Conservation (phyloP, 108 stramenopile species). For the Cyclotella cryptica region DNA sequence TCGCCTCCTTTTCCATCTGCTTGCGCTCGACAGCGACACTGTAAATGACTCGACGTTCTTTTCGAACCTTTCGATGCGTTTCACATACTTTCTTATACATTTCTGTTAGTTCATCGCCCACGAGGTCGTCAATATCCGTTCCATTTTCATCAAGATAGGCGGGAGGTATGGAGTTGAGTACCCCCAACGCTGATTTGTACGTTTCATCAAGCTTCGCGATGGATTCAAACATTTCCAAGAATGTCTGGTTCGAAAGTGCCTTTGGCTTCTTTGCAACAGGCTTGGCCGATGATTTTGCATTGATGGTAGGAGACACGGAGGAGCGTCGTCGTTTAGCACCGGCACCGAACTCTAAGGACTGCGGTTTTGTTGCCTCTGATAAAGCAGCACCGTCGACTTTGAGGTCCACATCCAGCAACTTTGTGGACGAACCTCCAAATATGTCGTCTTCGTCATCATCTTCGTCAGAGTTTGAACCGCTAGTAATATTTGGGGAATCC, state of each 20-base stretch:
- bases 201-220: constrained; percentile 37
- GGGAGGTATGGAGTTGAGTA: constrained; percentile 35
- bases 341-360: constrained; percentile 16
- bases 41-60: constrained; percentile 62
- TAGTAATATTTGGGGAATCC: constrained; percentile 17
- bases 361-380: constrained; percentile 19
- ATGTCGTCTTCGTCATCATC: constrained; percentile 62
- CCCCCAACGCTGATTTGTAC: constrained; percentile 39
- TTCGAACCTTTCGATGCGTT: constrained; percentile 42
- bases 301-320: constrained; percentile 17
- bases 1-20: constrained; percentile 65
- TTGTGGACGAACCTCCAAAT: constrained; percentile 56
- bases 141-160: constrained; percentile 27
- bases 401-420: constrained; percentile 55
- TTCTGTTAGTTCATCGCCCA: constrained; percentile 53
- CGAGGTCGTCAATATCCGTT: constrained; percentile 41
- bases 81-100: constrained; percentile 61
- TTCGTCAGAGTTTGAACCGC: constrained; percentile 21
- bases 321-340: constrained; percentile 62
- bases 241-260: constrained; percentile 37
- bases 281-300: constrained; percentile 13
- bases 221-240: constrained; percentile 42
- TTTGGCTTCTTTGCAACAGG: constrained; percentile 33
- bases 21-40: constrained; percentile 62
- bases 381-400: constrained; percentile 37